Conservation (phyloP, 352 stramenopile species). For the Globisporangium megalacanthum region DNA sequence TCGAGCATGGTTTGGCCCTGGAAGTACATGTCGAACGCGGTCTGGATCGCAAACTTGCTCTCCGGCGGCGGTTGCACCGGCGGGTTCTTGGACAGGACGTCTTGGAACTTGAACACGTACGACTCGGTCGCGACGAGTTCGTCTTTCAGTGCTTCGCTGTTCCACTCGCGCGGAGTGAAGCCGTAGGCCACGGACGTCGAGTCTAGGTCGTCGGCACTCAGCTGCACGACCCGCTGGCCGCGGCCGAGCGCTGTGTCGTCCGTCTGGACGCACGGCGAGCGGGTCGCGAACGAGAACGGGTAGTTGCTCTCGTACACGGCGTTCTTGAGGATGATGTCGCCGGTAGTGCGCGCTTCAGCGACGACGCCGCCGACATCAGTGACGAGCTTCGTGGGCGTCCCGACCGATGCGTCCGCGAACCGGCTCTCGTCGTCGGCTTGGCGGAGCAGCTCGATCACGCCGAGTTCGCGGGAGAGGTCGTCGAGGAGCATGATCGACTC, state of each 20-base stretch:
- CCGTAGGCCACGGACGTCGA: conserved; percentile 36
- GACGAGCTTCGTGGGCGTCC: background rate
- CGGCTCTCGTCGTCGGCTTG: conserved; percentile 1
- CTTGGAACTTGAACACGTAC: conserved; percentile 12
- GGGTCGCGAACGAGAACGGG: conserved; percentile 29
- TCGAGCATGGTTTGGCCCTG: conserved; percentile 40
- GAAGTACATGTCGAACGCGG: conserved; percentile 29
- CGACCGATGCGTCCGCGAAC: background rate
- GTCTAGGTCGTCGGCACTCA: conserved; percentile 39
- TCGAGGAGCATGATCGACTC: conserved; percentile 33
- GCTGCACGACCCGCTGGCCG: conserved; percentile 18
- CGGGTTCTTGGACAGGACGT: conserved; percentile 4
- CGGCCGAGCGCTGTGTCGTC: conserved; percentile 13
- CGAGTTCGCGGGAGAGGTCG: conserved; percentile 35
- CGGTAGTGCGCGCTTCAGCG: background rate
- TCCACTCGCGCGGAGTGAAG: conserved; percentile 47
- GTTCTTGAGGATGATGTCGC: conserved; percentile 38
- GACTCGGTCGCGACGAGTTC: conserved; percentile 12
- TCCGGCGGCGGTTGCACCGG: conserved; percentile 7
- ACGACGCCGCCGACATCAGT: background rate
- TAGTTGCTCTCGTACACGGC: conserved; percentile 20
- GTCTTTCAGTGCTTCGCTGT: conserved; percentile 21
- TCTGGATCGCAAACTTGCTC: conserved; percentile 10
- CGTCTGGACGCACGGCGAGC: conserved; percentile 23
- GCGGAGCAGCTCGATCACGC: conserved; percentile 24